Percentiles rank a stretch among this genome's conserved stretches.
Evolutionary conservation across 2,329 filamentous ascomycete species (phyloP).

Genomic region (Exserohilum turcica): DNA sequence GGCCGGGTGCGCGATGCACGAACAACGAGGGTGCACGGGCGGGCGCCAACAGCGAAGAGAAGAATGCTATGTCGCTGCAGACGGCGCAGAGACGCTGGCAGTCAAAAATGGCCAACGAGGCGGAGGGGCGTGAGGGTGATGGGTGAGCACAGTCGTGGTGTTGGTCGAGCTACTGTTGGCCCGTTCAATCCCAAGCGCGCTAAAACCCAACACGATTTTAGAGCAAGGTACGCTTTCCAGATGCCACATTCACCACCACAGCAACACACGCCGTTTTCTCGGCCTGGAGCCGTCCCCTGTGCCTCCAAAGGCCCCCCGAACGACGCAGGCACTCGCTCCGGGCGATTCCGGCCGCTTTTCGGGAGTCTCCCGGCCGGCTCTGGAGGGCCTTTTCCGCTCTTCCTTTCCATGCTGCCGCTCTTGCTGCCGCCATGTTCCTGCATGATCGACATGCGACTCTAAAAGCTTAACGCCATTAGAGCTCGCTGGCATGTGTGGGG

Average conservation of each 20-base stretch:
- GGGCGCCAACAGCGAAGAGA: conserved; percentile 13
- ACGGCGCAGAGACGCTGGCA: conserved; percentile 16
- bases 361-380: conserved; percentile 30
- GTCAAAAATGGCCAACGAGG: conserved; percentile 19
- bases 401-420: conserved; percentile 20
- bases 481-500: conserved; percentile 39
- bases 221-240: conserved; percentile 23
- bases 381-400: conserved; percentile 17
- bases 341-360: conserved; percentile 30
- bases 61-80: conserved; percentile 16
- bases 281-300: conserved; percentile 5
- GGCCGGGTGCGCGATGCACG: conserved; percentile 25
- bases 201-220: conserved; percentile 18
- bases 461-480: conserved; percentile 42
- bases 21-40: conserved; percentile 4
- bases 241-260: conserved; percentile 23
- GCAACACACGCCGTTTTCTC: conserved; percentile 19
- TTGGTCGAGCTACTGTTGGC: conserved; percentile 19
- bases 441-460: conserved; percentile 45
- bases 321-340: background rate
- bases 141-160: conserved; percentile 21
- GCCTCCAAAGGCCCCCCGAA: conserved; percentile 6
- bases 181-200: conserved; percentile 21
- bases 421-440: conserved; percentile 36
- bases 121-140: conserved; percentile 29